Conservation (phyloP, 768 basidiomycete genomes). For the Lenzites betulinus region DNA sequence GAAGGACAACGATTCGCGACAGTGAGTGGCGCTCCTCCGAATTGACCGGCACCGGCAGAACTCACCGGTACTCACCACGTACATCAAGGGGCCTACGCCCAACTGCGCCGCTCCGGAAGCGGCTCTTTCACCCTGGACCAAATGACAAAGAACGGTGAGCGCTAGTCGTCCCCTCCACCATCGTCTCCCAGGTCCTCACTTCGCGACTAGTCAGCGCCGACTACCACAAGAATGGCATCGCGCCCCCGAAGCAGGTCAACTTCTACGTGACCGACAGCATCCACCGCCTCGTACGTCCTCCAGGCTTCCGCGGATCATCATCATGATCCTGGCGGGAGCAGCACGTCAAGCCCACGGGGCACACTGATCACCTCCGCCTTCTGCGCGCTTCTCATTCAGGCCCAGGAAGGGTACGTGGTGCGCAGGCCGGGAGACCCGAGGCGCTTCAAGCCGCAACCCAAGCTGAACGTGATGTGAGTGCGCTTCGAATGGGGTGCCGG, state of each 20-base stretch:
- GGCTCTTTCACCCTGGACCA: slow-evolving; percentile 6
- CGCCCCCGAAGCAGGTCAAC: not conserved
- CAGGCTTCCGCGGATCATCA: too few species aligned
- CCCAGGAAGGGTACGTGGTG: not conserved
- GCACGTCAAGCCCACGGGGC: too few species aligned
- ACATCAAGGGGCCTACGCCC: not conserved
- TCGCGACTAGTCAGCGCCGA: not conserved
- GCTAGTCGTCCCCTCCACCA: not conserved
- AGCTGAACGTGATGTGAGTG: not conserved
- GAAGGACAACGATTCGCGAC: not conserved
- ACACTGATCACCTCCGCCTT: not conserved
- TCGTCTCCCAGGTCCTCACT: not conserved
- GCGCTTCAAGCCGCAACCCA: not conserved
- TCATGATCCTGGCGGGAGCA: too few species aligned
- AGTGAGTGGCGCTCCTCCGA: not conserved
- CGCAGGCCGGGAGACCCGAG: not conserved
- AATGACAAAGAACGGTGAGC: not conserved
- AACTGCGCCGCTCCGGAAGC: not conserved
- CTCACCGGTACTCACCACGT: not conserved
- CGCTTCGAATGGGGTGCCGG: not conserved
- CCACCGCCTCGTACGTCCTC: not conserved
- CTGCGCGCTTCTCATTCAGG: not conserved
- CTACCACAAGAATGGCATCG: not conserved
- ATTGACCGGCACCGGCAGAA: not conserved
- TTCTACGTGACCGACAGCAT: not conserved